These are phyloP conservation scores for Halteria grandinella DNA, from an alignment of 73 alveolate genomes.

Conservation along the genomic window DNA sequence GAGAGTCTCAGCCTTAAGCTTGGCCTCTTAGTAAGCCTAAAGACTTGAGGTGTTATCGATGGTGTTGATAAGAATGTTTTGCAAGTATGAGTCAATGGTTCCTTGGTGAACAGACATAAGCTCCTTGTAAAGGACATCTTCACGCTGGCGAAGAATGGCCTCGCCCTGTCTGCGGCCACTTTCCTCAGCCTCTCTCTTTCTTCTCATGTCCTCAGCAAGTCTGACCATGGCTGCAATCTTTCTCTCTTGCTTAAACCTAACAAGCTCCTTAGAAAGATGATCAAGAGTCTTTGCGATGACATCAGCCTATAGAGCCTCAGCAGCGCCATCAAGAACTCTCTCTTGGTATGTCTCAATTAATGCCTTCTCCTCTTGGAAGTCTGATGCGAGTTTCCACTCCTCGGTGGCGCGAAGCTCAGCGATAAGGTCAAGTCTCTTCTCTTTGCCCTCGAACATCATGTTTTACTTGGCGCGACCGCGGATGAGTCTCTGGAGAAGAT, in stretches of 20 bases:
- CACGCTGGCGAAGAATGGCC: constrained; percentile 93
- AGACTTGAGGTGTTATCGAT: constrained; percentile 85
- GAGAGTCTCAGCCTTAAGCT: constrained; percentile 89
- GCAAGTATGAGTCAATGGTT: constrained; percentile 93
- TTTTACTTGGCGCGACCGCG: constrained; percentile 97
- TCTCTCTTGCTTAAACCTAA: constrained; percentile 96
- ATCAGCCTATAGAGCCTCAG: constrained; percentile 97
- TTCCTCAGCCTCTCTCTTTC: constrained; percentile 98
- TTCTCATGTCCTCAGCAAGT: constrained; percentile 97
- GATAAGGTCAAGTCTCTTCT: constrained; percentile 96
- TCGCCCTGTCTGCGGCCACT: constrained; percentile 99
- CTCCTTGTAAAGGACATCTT: constrained; percentile 93
- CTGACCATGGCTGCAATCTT: constrained; percentile 95
- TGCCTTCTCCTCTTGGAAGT: constrained; percentile 90
- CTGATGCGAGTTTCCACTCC: constrained; percentile 94
- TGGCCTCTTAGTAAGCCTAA: constrained; percentile 93
- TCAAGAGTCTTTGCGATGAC: constrained; percentile 95
- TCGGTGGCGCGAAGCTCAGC: constrained; percentile 96
- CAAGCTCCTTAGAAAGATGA: constrained; percentile 91
- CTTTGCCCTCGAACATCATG: constrained; percentile 98
- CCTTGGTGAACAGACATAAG: constrained; percentile 96
- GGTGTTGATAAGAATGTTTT: constrained; percentile 87
- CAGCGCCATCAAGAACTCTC: constrained; percentile 95
- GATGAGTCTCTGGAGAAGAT: constrained; percentile 91
- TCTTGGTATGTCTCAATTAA: constrained; percentile 93